Evolutionary conservation across 148 eudicot genomes (phyloP).

Genomic region (Rhododendron henanense): DNA sequence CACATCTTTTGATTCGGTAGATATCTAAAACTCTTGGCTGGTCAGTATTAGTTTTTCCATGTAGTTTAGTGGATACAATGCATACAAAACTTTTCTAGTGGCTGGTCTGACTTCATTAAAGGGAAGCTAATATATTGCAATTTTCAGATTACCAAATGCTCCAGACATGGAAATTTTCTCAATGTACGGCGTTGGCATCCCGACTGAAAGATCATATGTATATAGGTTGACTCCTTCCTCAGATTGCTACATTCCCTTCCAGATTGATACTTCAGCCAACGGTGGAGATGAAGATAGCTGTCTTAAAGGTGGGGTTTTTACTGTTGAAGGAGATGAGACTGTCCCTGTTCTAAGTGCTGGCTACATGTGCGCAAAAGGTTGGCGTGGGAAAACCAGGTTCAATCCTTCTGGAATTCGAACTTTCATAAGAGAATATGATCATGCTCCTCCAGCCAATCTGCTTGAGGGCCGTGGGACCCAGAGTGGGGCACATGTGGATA

Average conservation of each 20-base stretch:
- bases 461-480: constrained; percentile 96
- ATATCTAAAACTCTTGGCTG: neutral
- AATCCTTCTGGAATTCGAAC: constrained; percentile 82
- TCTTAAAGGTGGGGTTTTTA: constrained; percentile 65
- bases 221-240: constrained; percentile 56
- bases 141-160: constrained; percentile 85
- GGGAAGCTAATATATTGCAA: neutral
- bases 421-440: constrained; percentile 71
- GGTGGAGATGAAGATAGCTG: constrained; percentile 39
- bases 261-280: constrained; percentile 68
- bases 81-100: neutral
- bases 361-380: constrained; percentile 91
- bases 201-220: constrained; percentile 86
- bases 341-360: constrained; percentile 91
- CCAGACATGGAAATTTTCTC: constrained; percentile 92
- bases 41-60: neutral
- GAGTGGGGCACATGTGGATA: constrained; percentile 94
- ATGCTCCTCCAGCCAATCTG: constrained; percentile 82
- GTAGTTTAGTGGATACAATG: neutral
- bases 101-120: neutral
- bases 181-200: constrained; percentile 87
- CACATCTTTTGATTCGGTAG: neutral
- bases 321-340: constrained; percentile 87
- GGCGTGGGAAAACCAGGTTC: constrained; percentile 91
- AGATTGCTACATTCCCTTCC: constrained; percentile 85